Percentiles rank a stretch among this genome's conserved stretches.
These are phyloP conservation scores for Xylariaceae sp. DNA, from an alignment of 2,329 filamentous ascomycete genomes.

Conservation along the genomic window DNA sequence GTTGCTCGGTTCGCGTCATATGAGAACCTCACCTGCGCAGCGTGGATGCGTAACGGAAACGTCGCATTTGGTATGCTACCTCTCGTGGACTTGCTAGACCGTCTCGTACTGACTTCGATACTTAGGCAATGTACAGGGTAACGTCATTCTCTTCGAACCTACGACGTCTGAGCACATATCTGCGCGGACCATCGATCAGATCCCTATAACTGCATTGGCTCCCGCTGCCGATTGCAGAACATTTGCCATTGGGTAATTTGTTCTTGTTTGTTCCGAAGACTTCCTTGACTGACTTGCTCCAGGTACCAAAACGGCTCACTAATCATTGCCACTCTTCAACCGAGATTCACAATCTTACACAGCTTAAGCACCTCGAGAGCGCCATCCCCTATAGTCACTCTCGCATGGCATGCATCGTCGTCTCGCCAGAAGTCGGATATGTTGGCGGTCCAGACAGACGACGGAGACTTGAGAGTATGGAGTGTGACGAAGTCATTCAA, in stretches of 20 bases:
- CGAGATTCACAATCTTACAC: conserved; percentile 91
- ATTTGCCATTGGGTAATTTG: conserved; percentile 87
- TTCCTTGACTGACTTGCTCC: conserved; percentile 26
- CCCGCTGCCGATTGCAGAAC: conserved; percentile 89
- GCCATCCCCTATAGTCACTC: conserved; percentile 84
- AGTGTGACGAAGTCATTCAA: conserved; percentile 85
- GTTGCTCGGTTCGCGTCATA: conserved; percentile 92
- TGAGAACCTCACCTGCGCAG: conserved; percentile 80
- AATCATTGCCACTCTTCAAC: conserved; percentile 85
- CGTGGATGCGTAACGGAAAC: conserved; percentile 98
- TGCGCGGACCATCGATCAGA: conserved; percentile 85
- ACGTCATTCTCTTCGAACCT: conserved; percentile 93
- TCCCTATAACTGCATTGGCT: conserved; percentile 91
- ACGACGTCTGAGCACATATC: conserved; percentile 92
- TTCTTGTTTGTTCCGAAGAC: conserved; percentile 3
- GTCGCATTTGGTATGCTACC: conserved; percentile 84
- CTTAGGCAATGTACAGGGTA: conserved; percentile 87
- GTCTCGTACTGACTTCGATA: conserved; percentile 7
- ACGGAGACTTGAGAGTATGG: conserved; percentile 95
- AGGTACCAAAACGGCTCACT: conserved; percentile 97
- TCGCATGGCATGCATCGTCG: conserved; percentile 96
- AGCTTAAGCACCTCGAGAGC: conserved; percentile 84
- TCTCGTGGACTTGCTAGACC: not conserved
- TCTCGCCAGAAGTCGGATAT: conserved; percentile 97
- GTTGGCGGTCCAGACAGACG: conserved; percentile 89